Percentiles rank a stretch among this genome's conserved stretches.
Conservation (phyloP, 176 grass and related monocot species). For the Ensete glaucum region DNA sequence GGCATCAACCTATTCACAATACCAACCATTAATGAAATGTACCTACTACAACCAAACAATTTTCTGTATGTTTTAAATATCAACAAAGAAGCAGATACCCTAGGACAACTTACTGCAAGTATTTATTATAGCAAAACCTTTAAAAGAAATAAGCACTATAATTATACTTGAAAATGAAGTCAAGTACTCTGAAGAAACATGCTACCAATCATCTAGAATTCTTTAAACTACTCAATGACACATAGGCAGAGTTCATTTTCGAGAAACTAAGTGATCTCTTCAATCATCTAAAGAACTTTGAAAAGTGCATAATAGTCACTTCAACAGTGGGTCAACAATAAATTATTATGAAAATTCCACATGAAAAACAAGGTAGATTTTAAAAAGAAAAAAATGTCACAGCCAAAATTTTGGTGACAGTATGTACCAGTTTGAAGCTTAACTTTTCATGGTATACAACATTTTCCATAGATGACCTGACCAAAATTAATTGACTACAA, state of each 20-base stretch:
- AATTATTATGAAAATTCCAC: too few relatives aligned
- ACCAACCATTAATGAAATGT: conserved; percentile 9
- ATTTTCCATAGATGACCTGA: too few relatives aligned
- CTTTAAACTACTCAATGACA: not conserved
- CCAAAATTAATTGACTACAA: too few relatives aligned
- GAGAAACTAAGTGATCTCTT: not conserved
- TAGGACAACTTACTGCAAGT: not conserved
- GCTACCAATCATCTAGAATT: not conserved
- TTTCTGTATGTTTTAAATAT: not conserved
- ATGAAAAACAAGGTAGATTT: too few relatives aligned
- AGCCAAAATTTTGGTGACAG: too few relatives aligned
- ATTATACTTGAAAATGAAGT: not conserved
- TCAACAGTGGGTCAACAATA: too few relatives aligned
- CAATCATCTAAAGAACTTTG: not conserved
- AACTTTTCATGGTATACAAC: too few relatives aligned
- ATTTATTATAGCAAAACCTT: not conserved
- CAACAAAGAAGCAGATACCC: not conserved
- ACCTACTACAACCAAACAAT: not conserved
- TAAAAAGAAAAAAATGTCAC: too few relatives aligned
- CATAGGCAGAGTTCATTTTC: not conserved
- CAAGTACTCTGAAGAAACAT: not conserved
- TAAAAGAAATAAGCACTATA: not conserved
- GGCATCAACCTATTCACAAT: conserved; percentile 52
- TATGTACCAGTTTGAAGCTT: too few relatives aligned
- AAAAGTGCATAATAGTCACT: too few relatives aligned